phyloP scores from a whole-genome alignment of 345 rosid genomes.

The Brassica juncea region DNA sequence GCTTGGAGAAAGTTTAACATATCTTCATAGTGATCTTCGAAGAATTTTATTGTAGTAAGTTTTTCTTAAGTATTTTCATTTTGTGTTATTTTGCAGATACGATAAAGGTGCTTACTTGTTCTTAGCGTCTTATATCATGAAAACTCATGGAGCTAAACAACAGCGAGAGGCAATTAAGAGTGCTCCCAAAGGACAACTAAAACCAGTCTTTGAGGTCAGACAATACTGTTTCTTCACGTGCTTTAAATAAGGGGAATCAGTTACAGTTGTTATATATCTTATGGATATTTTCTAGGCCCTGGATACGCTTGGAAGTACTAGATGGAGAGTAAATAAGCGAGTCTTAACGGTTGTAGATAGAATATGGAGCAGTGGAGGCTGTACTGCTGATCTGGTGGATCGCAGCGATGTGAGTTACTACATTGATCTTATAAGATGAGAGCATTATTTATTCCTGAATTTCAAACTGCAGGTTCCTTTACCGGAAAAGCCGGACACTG shows the following conservation, averaged over 20 bases:
- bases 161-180: constrained; percentile 77
- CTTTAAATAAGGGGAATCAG: not conserved
- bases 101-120: constrained; percentile 91
- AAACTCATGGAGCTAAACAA: constrained; percentile 82
- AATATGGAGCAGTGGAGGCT: constrained; percentile 79
- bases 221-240: constrained; percentile 17
- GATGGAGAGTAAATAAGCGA: constrained; percentile 78
- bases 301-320: constrained; percentile 79
- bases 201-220: constrained; percentile 79
- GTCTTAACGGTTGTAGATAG: constrained; percentile 66
- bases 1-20: constrained; percentile 15
- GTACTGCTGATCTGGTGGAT: constrained; percentile 68
- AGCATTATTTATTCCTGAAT: not conserved
- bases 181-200: constrained; percentile 64
- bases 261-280: constrained; percentile 17
- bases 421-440: constrained; percentile 10
- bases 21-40: constrained; percentile 17
- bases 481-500: constrained; percentile 77
- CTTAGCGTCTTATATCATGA: constrained; percentile 84
- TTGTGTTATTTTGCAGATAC: constrained; percentile 53
- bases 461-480: constrained; percentile 60
- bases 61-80: not conserved
- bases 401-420: constrained; percentile 65
- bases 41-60: constrained; percentile 7
- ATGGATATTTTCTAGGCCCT: constrained; percentile 56